Percentiles rank a stretch among this genome's conserved stretches.
Evolutionary conservation across 2,329 filamentous ascomycete genomes (phyloP).

Genomic region (Talaromyces funiculosus): DNA sequence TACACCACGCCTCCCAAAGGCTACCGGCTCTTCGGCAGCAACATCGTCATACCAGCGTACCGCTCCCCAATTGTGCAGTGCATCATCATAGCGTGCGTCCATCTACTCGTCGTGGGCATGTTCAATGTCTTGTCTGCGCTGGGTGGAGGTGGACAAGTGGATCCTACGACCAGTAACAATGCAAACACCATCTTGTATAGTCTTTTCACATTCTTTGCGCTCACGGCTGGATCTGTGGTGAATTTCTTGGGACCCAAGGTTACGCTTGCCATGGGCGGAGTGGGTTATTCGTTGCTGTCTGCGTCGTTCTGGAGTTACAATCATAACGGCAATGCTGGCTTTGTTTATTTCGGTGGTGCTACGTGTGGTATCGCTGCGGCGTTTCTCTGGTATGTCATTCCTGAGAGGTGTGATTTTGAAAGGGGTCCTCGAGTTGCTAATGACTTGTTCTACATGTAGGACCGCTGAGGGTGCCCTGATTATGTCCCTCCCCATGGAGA

Average conservation of each 20-base stretch:
- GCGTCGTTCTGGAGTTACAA: slow-evolving; percentile 65
- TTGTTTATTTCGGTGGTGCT: slow-evolving; percentile 66
- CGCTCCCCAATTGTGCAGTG: slow-evolving; percentile 16
- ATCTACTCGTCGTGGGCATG: slow-evolving; percentile 19
- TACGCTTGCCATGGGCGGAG: slow-evolving; percentile 64
- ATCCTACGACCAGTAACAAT: slow-evolving; percentile 17
- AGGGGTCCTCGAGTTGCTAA: neutral
- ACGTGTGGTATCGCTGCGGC: slow-evolving; percentile 73
- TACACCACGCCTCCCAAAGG: slow-evolving; percentile 12
- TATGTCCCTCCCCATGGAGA: slow-evolving; percentile 75
- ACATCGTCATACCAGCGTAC: slow-evolving; percentile 15
- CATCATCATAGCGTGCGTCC: slow-evolving; percentile 16
- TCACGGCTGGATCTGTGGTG: slow-evolving; percentile 49
- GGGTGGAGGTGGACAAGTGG: slow-evolving; percentile 18
- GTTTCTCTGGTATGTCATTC: slow-evolving; percentile 57
- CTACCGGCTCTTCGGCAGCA: slow-evolving; percentile 12
- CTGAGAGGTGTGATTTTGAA: neutral
- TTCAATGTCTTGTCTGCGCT: slow-evolving; percentile 19
- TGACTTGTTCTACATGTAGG: slow-evolving; percentile 1
- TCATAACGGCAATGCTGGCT: slow-evolving; percentile 62
- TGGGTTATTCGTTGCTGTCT: slow-evolving; percentile 72
- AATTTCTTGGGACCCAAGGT: slow-evolving; percentile 67
- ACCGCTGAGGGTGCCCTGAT: slow-evolving; percentile 78
- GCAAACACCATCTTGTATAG: slow-evolving; percentile 18
- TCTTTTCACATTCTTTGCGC: slow-evolving; percentile 16